A percentile compares a stretch with the other conserved stretches of the same genome.
phyloP scores from a whole-genome alignment of 2,329 filamentous ascomycete genomes.

The Cordyceps javanica region DNA sequence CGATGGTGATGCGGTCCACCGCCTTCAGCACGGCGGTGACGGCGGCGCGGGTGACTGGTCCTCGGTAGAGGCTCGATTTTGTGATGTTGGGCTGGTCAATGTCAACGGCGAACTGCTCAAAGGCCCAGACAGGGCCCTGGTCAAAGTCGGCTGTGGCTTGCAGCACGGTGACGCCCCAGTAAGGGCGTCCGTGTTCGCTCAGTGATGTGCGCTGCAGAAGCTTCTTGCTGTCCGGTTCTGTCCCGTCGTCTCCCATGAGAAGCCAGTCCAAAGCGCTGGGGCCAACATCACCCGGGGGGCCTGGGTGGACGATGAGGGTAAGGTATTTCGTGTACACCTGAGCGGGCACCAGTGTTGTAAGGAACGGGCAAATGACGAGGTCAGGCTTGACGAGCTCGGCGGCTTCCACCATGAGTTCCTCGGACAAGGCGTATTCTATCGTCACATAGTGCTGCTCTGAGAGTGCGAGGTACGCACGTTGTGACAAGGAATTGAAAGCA shows the following conservation, averaged over 20 bases:
- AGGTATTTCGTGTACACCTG: conserved; percentile 31
- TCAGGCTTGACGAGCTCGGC: conserved; percentile 29
- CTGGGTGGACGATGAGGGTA: conserved; percentile 35
- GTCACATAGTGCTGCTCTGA: conserved; percentile 30
- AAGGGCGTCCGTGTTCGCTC: conserved; percentile 26
- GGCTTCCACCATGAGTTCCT: conserved; percentile 31
- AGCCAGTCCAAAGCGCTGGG: conserved; percentile 37
- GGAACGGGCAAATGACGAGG: conserved; percentile 36
- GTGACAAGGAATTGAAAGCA: conserved; percentile 38
- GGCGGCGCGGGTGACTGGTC: conserved; percentile 31
- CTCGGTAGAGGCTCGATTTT: conserved; percentile 35
- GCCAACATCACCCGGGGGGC: conserved; percentile 35
- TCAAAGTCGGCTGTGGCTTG: conserved; percentile 36
- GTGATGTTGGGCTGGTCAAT: conserved; percentile 33
- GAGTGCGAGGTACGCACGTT: conserved; percentile 31
- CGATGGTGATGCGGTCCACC: conserved; percentile 28
- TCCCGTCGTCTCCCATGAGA: conserved; percentile 35
- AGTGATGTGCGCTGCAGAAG: conserved; percentile 23
- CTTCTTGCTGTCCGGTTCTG: conserved; percentile 23
- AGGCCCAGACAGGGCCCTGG: conserved; percentile 38
- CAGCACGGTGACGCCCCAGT: conserved; percentile 35
- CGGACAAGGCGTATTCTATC: conserved; percentile 32
- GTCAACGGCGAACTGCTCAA: conserved; percentile 34
- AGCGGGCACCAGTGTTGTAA: conserved; percentile 31
- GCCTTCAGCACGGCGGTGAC: conserved; percentile 31